phyloP scores from a whole-genome alignment of 2,329 filamentous ascomycete species.

The Aspergillus vadensis region DNA sequence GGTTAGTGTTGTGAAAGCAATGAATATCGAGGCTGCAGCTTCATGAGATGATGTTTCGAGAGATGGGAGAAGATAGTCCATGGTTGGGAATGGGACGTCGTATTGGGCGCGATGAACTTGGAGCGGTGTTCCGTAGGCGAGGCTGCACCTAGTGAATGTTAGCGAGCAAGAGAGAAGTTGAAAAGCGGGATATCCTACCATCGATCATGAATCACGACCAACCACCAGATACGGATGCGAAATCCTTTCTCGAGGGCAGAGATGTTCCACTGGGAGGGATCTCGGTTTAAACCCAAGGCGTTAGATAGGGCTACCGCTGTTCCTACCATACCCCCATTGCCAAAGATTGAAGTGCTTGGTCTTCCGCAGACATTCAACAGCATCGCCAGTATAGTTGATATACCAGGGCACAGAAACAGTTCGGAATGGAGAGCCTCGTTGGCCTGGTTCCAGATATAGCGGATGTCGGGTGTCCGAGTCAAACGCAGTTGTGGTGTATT shows the following conservation, averaged over 20 bases:
- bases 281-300: constrained; percentile 57
- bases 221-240: constrained; percentile 60
- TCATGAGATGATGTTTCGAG: constrained; percentile 19
- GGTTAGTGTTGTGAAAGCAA: constrained; percentile 50
- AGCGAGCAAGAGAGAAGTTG: background rate
- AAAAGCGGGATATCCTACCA: constrained; percentile 46
- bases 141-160: constrained; percentile 47
- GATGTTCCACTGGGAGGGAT: constrained; percentile 58
- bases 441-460: constrained; percentile 61
- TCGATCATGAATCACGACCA: constrained; percentile 56
- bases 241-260: constrained; percentile 53
- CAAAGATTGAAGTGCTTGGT: constrained; percentile 57
- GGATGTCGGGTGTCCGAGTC: constrained; percentile 51
- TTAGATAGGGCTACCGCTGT: constrained; percentile 56
- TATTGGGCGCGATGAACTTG: constrained; percentile 50
- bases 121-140: constrained; percentile 57
- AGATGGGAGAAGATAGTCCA: constrained; percentile 36
- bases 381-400: constrained; percentile 56
- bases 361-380: constrained; percentile 58
- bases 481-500: constrained; percentile 37
- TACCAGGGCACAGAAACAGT: constrained; percentile 54
- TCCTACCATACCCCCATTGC: constrained; percentile 56
- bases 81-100: constrained; percentile 51
- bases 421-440: constrained; percentile 59
- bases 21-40: constrained; percentile 44